These are phyloP conservation scores for Trichoderma guizhouense DNA, from an alignment of 2,329 filamentous ascomycete species.

Conservation along the genomic window DNA sequence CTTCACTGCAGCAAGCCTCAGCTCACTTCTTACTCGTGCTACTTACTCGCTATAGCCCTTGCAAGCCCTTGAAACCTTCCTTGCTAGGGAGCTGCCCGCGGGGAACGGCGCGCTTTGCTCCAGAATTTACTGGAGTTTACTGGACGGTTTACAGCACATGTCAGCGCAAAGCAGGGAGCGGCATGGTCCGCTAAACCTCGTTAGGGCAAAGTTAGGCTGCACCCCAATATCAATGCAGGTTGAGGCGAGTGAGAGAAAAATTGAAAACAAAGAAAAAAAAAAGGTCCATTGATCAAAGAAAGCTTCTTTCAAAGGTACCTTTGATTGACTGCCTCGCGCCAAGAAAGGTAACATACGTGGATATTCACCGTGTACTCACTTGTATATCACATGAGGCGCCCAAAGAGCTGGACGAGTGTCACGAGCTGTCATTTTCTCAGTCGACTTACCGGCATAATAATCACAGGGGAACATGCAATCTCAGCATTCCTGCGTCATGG, in stretches of 20 bases:
- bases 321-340: not conserved
- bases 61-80: slow-evolving; percentile 7
- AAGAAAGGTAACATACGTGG: not conserved
- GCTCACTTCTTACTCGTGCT: not conserved
- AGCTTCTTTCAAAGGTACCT: not conserved
- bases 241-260: not conserved
- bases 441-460: not conserved
- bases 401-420: not conserved
- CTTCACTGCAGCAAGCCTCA: slow-evolving; percentile 1
- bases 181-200: not conserved
- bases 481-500: slow-evolving; percentile 1
- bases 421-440: not conserved
- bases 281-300: not conserved
- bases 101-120: slow-evolving; percentile 1
- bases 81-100: not conserved
- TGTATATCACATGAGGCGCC: not conserved
- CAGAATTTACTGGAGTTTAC: not conserved
- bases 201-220: not conserved
- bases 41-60: slow-evolving; percentile 4
- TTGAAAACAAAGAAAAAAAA: not conserved
- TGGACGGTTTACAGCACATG: slow-evolving; percentile 3
- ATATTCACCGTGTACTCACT: not conserved
- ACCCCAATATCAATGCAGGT: not conserved
- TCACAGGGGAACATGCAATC: not conserved
- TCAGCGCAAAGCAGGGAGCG: slow-evolving; percentile 3